Conservation (phyloP, 73 alveolate genomes). For the Tetrahymena elliotti region DNA sequence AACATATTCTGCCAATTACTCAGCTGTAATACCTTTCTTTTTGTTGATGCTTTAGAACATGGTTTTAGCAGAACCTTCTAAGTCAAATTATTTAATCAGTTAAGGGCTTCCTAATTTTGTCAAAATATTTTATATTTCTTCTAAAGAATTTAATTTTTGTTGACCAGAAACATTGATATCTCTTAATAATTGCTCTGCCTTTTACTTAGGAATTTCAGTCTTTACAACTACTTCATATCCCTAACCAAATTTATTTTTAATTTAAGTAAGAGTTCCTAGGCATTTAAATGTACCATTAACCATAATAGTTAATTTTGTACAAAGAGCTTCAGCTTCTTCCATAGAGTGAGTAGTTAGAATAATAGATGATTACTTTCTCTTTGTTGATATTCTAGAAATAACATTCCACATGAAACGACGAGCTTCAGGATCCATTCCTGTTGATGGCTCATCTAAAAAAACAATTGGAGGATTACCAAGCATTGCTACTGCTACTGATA, state of each 20-base stretch:
- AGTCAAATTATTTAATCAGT: constrained; percentile 1
- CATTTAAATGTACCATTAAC: neutral
- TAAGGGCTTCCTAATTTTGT: neutral
- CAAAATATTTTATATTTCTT: neutral
- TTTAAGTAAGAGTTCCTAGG: neutral
- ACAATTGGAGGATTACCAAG: constrained; percentile 86
- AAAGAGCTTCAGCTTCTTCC: constrained; percentile 89
- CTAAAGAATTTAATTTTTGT: neutral
- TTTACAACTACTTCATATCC: neutral
- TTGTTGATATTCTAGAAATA: constrained; percentile 60
- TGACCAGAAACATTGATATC: constrained; percentile 14
- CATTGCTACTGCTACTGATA: constrained; percentile 87
- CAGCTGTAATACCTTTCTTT: constrained; percentile 10
- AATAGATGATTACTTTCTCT: constrained; percentile 70
- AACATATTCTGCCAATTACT: constrained; percentile 38
- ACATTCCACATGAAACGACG: constrained; percentile 92
- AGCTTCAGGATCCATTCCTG: constrained; percentile 91
- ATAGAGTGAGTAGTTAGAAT: constrained; percentile 83
- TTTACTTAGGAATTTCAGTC: constrained; percentile 14
- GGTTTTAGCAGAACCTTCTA: constrained; percentile 33
- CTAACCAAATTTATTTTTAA: neutral
- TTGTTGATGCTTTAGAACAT: constrained; percentile 38
- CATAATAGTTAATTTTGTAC: neutral
- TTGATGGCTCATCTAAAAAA: constrained; percentile 83
- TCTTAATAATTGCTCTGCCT: constrained; percentile 23